Base-by-base conservation (phyloP, 345 rosid genomes). In the Hibiscus syriacus region DNA sequence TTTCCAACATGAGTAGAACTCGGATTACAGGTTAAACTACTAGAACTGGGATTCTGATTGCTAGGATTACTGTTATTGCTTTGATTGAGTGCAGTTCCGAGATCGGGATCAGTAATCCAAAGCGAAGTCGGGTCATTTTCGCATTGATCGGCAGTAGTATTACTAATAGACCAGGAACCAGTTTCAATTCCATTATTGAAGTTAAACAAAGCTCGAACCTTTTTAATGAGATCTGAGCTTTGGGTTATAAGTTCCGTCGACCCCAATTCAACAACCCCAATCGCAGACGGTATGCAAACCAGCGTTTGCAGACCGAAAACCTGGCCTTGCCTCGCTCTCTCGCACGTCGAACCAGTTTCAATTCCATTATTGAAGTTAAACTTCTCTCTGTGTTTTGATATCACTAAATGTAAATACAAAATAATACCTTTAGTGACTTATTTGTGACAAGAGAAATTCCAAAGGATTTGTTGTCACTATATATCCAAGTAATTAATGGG, bases 81-180 rank as follows among this genome's bases (percentile, higher is more conserved):
- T 30, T 81, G 89, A 64, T 81, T 85, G 20, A 76, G 66, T 36
- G 83, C 93, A n/a, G 74, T 34, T 13, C 70, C 77, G 52, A 73
- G 74, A 1, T 78, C 34, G n/a, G n/a, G n/a, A n/a, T n/a, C n/a
- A n/a, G n/a, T n/a, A n/a, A n/a, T n/a, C n/a, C n/a, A n/a, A n/a
- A 85, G 70, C 14, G 86, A 73, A 0, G 90, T 71, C 0, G 92
- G 96, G 48, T 92, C 96, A 65, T 80, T 89, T 82, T 93, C 98
- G 1, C 91, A 94, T 75, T 93, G 90, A 78, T 89, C 90, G 1
- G 81, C 66, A 74, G 69, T 61, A 45, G 73, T 84, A 25, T 70
- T 68, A 50, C 74, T 77, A 63, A 78, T 41, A 54, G 78, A 77
- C 86, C 89, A 88, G 0, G 84, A 76, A 69, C 80, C 92, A 32